These are phyloP conservation scores for Debaryomyces udenii DNA, from an alignment of 1,139 yeast species.

Conservation along the genomic window DNA sequence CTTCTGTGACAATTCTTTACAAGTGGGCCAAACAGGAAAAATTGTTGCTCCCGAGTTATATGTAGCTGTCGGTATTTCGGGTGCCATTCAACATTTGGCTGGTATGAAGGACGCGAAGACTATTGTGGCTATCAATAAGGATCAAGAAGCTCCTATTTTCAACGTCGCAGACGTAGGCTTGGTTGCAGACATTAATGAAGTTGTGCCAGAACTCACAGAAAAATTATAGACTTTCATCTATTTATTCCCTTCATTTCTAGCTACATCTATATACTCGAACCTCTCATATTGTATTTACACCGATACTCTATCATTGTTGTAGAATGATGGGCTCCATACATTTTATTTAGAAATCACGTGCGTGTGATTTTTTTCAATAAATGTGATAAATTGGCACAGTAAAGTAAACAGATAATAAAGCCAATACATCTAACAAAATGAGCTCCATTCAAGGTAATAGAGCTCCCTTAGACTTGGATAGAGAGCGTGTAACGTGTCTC, in stretches of 20 bases:
- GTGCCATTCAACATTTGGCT: slow-evolving; percentile 97
- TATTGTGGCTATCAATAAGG: slow-evolving; percentile 93
- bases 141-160: slow-evolving; percentile 91
- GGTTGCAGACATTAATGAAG: slow-evolving; percentile 84
- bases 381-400: too few relatives aligned
- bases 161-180: slow-evolving; percentile 88
- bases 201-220: slow-evolving; percentile 83
- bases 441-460: slow-evolving; percentile 8
- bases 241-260: slow-evolving; percentile 1
- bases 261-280: background rate
- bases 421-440: slow-evolving; percentile 5
- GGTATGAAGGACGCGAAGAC: slow-evolving; percentile 97
- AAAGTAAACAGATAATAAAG: too few relatives aligned
- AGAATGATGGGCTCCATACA: too few relatives aligned
- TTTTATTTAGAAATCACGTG: too few relatives aligned
- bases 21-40: slow-evolving; percentile 98
- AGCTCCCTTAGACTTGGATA: slow-evolving; percentile 26
- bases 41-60: slow-evolving; percentile 96
- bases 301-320: too few relatives aligned
- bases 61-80: slow-evolving; percentile 91
- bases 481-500: slow-evolving; percentile 53
- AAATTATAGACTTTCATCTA: slow-evolving; percentile 47
- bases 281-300: too few relatives aligned
- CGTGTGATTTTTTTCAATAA: too few relatives aligned
- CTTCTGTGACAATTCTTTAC: slow-evolving; percentile 94